Evolutionary conservation across 2,329 filamentous ascomycete genomes (phyloP).

Genomic region (Metarhizium rileyi): DNA sequence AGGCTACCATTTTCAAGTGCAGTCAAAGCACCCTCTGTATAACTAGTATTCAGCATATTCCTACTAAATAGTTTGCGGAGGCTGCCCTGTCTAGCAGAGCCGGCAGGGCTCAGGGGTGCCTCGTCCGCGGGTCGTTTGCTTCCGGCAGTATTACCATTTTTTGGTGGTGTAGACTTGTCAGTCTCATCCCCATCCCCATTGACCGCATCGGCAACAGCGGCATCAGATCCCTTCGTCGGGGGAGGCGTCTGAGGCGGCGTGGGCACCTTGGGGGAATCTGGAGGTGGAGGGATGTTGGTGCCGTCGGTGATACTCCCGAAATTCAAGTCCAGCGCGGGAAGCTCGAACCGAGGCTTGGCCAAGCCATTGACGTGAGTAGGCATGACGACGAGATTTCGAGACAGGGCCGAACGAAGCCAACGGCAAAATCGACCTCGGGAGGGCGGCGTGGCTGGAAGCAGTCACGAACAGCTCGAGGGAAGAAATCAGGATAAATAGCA

Average conservation of each 20-base stretch:
- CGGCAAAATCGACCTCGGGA: neutral
- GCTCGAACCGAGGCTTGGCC: constrained; percentile 37
- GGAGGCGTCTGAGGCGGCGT: constrained; percentile 31
- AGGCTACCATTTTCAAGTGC: constrained; percentile 23
- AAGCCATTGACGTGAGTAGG: constrained; percentile 21
- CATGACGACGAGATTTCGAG: constrained; percentile 14
- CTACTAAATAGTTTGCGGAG: constrained; percentile 49
- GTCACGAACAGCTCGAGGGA: neutral
- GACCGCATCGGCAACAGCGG: neutral
- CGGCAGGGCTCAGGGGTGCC: constrained; percentile 40
- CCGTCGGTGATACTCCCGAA: constrained; percentile 51
- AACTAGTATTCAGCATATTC: constrained; percentile 43
- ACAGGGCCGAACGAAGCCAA: neutral
- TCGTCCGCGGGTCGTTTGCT: constrained; percentile 42
- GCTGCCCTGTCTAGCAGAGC: constrained; percentile 43
- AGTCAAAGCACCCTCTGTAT: constrained; percentile 38
- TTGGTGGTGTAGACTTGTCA: constrained; percentile 9
- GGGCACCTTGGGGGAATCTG: constrained; percentile 43
- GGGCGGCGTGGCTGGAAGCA: neutral
- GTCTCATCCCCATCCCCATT: constrained; percentile 2
- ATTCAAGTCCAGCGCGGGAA: constrained; percentile 48
- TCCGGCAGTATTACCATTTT: constrained; percentile 35
- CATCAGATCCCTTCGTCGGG: constrained; percentile 14
- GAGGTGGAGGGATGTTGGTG: constrained; percentile 49
- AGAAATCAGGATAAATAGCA: neutral